Evolutionary conservation across 768 basidiomycete genomes (phyloP).

Genomic region (Lactifluus echinatus): DNA sequence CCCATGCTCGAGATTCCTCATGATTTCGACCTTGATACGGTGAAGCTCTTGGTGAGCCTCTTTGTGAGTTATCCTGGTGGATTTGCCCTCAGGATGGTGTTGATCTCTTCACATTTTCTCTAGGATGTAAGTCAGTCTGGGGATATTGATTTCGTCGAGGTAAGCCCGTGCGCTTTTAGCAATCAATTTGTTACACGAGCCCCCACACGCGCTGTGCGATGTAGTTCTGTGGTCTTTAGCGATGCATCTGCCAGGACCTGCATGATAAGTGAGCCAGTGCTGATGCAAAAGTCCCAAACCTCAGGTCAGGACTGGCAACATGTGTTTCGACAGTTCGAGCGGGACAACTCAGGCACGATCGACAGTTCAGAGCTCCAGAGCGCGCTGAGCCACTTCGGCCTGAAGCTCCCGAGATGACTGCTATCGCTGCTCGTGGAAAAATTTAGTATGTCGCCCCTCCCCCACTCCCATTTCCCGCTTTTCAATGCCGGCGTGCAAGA

Average conservation of each 20-base stretch:
- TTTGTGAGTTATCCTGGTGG: slow-evolving; percentile 46
- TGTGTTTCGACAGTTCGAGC: slow-evolving; percentile 75
- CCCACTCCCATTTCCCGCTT: no score
- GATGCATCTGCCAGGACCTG: slow-evolving; percentile 45
- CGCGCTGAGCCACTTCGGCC: slow-evolving; percentile 70
- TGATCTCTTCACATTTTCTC: background rate
- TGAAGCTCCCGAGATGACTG: slow-evolving; percentile 57
- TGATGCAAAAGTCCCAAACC: background rate
- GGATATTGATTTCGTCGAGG: slow-evolving; percentile 73
- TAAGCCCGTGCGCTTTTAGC: slow-evolving; percentile 22
- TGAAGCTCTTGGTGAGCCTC: slow-evolving; percentile 73
- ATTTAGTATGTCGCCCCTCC: no score
- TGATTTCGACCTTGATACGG: slow-evolving; percentile 82
- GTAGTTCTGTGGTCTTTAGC: slow-evolving; percentile 71
- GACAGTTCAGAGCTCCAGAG: slow-evolving; percentile 57
- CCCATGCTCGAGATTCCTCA: background rate
- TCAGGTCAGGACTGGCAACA: slow-evolving; percentile 76
- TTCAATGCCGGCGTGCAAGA: no score
- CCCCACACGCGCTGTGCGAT: no score
- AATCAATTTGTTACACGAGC: slow-evolving; percentile 7
- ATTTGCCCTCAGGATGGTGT: no score
- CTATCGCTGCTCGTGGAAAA: slow-evolving; percentile 64
- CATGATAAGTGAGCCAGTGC: background rate
- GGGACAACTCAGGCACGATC: slow-evolving; percentile 72
- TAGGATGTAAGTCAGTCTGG: slow-evolving; percentile 69